These are phyloP conservation scores for Neurospora pannonica DNA, from an alignment of 495 filamentous ascomycete species.

Conservation along the genomic window DNA sequence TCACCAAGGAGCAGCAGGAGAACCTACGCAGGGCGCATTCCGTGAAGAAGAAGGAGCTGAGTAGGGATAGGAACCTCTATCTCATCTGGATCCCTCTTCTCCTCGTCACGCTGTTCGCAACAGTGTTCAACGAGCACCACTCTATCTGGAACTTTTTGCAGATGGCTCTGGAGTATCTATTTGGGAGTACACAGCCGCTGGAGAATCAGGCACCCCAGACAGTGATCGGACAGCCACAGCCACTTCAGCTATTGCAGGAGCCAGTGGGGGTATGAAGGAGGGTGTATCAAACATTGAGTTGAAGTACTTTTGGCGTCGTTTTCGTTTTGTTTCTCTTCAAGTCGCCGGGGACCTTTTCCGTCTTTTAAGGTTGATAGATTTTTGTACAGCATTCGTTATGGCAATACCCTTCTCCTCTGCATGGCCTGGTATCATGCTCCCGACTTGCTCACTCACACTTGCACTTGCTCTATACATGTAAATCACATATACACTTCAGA, in stretches of 20 bases:
- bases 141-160: neutral
- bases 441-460: neutral
- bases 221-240: neutral
- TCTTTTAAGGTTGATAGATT: neutral
- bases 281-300: neutral
- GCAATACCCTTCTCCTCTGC: neutral
- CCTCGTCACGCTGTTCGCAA: conserved; percentile 12
- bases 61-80: conserved; percentile 69
- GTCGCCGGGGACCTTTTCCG: neutral
- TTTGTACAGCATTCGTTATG: neutral
- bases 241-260: neutral
- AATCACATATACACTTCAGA: neutral
- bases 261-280: neutral
- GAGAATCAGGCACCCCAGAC: neutral
- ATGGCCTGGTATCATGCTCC: neutral
- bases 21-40: conserved; percentile 62
- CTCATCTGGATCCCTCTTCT: conserved; percentile 55
- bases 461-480: neutral
- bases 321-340: neutral
- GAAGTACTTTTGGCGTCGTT: neutral
- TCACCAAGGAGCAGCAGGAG: conserved; percentile 66
- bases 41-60: conserved; percentile 62
- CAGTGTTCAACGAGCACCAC: conserved; percentile 10
- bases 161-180: neutral
- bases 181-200: neutral